Conservation (phyloP, 1,139 yeast species). For the Scheffersomyces insectosa region DNA sequence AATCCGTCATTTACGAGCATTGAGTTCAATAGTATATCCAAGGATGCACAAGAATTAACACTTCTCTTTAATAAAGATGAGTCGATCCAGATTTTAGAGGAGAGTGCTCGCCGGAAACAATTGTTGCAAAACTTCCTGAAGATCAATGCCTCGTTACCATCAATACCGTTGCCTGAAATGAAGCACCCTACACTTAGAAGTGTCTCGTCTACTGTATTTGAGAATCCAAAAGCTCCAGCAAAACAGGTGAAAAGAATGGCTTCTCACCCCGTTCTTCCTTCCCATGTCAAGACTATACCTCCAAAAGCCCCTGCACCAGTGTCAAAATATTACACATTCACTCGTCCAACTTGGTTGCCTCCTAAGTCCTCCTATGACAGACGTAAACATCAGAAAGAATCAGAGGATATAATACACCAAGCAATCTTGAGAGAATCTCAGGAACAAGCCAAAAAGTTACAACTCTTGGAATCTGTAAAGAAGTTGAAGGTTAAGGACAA, state of each 20-base stretch:
- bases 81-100: conserved; percentile 38
- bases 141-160: conserved; percentile 11
- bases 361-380: conserved; percentile 62
- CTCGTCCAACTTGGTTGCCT: conserved; percentile 69
- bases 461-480: conserved; percentile 24
- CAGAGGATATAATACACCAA: conserved; percentile 48
- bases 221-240: neutral
- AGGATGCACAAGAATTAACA: conserved; percentile 53
- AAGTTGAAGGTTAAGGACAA: conserved; percentile 35
- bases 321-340: conserved; percentile 40
- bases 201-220: neutral
- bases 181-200: no score
- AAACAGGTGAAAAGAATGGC: neutral
- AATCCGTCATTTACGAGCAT: conserved; percentile 9
- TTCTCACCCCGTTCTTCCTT: neutral
- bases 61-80: conserved; percentile 37
- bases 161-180: no score
- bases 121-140: conserved; percentile 26
- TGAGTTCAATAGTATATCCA: conserved; percentile 27
- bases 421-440: conserved; percentile 46
- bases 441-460: conserved; percentile 28
- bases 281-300: conserved; percentile 2
- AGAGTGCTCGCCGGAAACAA: conserved; percentile 34
- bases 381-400: conserved; percentile 55
- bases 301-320: conserved; percentile 4